Base-by-base conservation (phyloP, 768 basidiomycete species). In the Gyrodon lividus region DNA sequence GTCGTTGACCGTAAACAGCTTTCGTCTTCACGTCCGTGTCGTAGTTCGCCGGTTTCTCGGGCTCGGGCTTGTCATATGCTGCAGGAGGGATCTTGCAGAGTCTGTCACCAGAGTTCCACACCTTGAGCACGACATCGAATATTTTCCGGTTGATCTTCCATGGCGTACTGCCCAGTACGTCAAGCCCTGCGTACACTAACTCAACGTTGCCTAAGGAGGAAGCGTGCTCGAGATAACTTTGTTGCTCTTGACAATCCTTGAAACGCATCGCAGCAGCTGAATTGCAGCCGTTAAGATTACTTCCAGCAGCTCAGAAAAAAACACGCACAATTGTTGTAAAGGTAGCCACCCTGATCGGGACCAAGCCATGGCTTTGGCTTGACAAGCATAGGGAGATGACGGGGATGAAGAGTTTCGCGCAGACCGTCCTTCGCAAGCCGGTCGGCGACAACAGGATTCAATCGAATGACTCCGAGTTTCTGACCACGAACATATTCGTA, bases 401-500 rank as follows among this genome's bases (percentile, higher is more conserved):
- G 89, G 14, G 96, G 94, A 70, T 96, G 93, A 16, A 98, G 74
- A 0, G 87, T 81, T 47, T 84, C 78, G 12, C 75, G 71, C 17
- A 94, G 62, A 35, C 70, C 76, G 54, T 98, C 95, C 51, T 81
- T 83, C 3, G 90, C 83, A 48, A 98, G 73, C 3, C 87, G 80
- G 13, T 88, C 83, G 3, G 85, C 74, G 5, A 98, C 87, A 4
- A 77, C 82, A 0, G 87, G 84, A 67, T 98, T 96, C 52, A 96
- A 71, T 64, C 84, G 84, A 66, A 98, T 86, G 19, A 98, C 82
- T 24, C 96, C 96, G n/a, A 97, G 78, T 65, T 93, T 96, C 55
- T 85, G 85, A 1, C 96, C 94, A n/a, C 90, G 82, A n/a, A 86
- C 66, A 65, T 94, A 96, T 68, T 98, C 95, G 65, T 97, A 97